Base-by-base conservation (phyloP, 2,329 filamentous ascomycete genomes). In the Cercospora canescens region DNA sequence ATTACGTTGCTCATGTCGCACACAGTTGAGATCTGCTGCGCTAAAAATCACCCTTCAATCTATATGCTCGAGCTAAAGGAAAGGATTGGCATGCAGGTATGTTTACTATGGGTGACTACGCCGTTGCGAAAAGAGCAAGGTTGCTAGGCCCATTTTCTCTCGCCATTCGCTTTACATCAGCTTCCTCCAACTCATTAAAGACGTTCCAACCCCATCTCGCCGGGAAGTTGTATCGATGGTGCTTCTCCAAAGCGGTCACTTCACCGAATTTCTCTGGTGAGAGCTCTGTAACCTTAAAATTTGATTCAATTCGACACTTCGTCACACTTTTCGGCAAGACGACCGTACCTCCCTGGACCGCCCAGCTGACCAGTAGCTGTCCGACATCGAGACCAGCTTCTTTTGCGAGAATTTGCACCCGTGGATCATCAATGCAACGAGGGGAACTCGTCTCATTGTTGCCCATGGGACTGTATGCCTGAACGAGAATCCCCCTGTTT, bases 351-450 rank as follows among this genome's bases (percentile, higher is more conserved):
- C 85, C 79, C 73, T 87, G 83, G 7, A 87, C 78, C n/a, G 80
- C 82, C 85, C 85, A 87, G 52, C 81, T 83, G 66, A 87, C 81
- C 9, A 88, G 76, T 6, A 87, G 71, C 67, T 85, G 82, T 1
- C 84, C 85, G 2, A 84, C 83, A 26, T 89, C 82, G 73, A 83
- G 84, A 24, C 86, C 84, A 45, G 85, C 81, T 72, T 87, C 86
- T 80, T 88, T 87, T 77, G 88, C 84, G n/a, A 91, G 86, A 60
- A 90, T 80, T 78, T 88, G 84, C 60, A 89, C 80, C 39, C 89
- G 84, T 1, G 86, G 84, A 76, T 87, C 88, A 62, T 87, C 87
- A 67, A 85, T 45, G 39, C 39, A 45, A 21, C 39, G 39, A 21
- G 39, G 39, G 16, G 39, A 45, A 45, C 21, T 45, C 3, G 39